Evolutionary conservation across 768 basidiomycete species (phyloP).

Genomic region (Rhodotorula kratochvilovae): DNA sequence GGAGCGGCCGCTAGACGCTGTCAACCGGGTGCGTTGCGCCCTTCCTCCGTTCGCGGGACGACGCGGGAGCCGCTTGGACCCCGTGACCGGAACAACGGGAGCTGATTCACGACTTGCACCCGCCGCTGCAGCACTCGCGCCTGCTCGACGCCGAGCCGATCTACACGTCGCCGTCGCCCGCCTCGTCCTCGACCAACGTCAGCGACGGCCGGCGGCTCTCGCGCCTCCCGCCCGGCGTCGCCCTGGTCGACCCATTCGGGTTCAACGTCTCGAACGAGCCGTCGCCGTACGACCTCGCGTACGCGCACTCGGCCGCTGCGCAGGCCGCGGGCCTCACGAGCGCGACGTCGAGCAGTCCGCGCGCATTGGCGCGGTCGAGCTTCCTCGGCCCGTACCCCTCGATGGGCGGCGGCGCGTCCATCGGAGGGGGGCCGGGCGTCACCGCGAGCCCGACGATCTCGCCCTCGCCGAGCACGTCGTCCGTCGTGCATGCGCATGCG

Average conservation of each 20-base stretch:
- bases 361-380: neutral
- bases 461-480: neutral
- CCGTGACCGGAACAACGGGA: neutral
- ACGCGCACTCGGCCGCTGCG: neutral
- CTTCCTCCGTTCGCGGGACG: too few species aligned
- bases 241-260: slow-evolving; percentile 36
- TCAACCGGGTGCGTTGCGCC: slow-evolving; percentile 23
- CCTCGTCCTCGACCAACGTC: neutral
- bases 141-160: slow-evolving; percentile 28
- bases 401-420: neutral
- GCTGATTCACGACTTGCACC: neutral
- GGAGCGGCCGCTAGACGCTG: slow-evolving; percentile 33
- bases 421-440: neutral
- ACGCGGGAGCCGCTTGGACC: too few species aligned
- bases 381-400: slow-evolving; percentile 6
- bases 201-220: slow-evolving; percentile 11
- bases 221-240: slow-evolving; percentile 32
- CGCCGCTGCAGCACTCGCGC: slow-evolving; percentile 24
- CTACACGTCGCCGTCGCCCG: neutral
- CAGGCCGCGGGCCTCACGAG: neutral
- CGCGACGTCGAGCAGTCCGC: neutral
- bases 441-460: slow-evolving; percentile 1
- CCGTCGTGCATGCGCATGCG: neutral
- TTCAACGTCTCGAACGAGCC: slow-evolving; percentile 24
- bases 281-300: slow-evolving; percentile 28